Base-by-base conservation (phyloP, 257 asterid genomes). In the Nicotiana knightiana region DNA sequence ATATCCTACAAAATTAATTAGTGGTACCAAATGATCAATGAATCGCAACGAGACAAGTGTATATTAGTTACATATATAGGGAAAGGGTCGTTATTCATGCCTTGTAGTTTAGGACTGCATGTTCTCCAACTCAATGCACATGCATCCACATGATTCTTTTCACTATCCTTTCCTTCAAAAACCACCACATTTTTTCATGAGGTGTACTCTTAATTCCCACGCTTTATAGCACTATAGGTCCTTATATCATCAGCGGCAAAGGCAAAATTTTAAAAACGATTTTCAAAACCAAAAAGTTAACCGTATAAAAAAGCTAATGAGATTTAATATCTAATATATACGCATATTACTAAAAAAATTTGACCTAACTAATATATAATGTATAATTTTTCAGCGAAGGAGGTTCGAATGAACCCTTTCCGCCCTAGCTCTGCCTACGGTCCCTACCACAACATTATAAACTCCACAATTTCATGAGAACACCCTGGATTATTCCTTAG, bases 401-500 rank as follows among this genome's bases (percentile, higher is more conserved):
- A 6, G 2, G 0, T 39, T 39, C 48, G 48, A 6, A 39, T 39
- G 7, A 39, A 39, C 7, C 2, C 2, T 39, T 39, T 39, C 48
- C 2, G 2, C 10, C 48, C 10, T 6, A 6, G 48, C 48, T 39
- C 2, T 6, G 9, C 48, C 48, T 39, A 39, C 7, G 78, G 59
- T 43, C 37, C 78, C 59, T 43, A 70, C 59, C 59, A 21, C 35
- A 70, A 24, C 35, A 43, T 35, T 11, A 21, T 43, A 37, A 70
- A 21, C 59, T 7, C 37, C 61, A 71, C 48, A 12, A 63, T 84
- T 82, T 26, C 32, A 82, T 58, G 39, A 39, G n/a, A 86, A 90
- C 93, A 89, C 90, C 85, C 93, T 92, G 92, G 88, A 87, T 92
- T 92, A 91, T 92, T 92, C 97, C 92, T 65, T 88, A 76, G 76